Conservation (phyloP, 352 stramenopile genomes). For the Aphanomyces invadans region DNA sequence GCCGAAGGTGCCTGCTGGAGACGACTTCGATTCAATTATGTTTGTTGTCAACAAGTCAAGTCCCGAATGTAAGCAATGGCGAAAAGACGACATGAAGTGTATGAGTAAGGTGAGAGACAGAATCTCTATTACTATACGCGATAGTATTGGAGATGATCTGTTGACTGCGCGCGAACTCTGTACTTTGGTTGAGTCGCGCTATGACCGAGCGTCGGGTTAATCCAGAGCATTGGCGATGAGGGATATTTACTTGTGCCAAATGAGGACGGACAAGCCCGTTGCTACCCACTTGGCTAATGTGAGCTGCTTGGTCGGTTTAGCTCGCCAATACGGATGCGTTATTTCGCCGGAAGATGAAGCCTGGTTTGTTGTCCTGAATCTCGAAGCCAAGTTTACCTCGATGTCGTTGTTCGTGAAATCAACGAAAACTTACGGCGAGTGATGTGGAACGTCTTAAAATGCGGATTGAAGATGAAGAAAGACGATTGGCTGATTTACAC, state of each 20-base stretch:
- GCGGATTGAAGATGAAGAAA: conserved; percentile 2
- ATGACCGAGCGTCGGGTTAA: not conserved
- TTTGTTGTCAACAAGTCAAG: not conserved
- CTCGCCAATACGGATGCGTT: not conserved
- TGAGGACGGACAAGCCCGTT: conserved; percentile 1
- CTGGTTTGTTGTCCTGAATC: not conserved
- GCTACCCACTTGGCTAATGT: not conserved
- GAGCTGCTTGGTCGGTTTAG: not conserved
- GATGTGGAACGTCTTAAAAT: not conserved
- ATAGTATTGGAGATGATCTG: not conserved
- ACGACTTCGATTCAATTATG: not conserved
- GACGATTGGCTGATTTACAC: not conserved
- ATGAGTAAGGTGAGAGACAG: not conserved
- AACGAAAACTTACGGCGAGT: not conserved
- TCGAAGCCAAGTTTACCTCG: conserved; percentile 1
- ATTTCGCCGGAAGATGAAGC: conserved; percentile 6
- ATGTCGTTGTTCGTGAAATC: not conserved
- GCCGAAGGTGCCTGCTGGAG: not conserved
- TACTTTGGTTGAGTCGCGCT: not conserved
- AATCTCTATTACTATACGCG: not conserved
- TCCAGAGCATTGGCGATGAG: not conserved
- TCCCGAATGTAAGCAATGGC: not conserved
- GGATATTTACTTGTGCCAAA: not conserved
- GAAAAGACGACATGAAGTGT: conserved; percentile 4
- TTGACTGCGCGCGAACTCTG: not conserved